Percentiles rank a stretch among this genome's conserved stretches.
These are phyloP conservation scores for Angomonas deanei DNA, from an alignment of 208 protist species.

Conservation along the genomic window DNA sequence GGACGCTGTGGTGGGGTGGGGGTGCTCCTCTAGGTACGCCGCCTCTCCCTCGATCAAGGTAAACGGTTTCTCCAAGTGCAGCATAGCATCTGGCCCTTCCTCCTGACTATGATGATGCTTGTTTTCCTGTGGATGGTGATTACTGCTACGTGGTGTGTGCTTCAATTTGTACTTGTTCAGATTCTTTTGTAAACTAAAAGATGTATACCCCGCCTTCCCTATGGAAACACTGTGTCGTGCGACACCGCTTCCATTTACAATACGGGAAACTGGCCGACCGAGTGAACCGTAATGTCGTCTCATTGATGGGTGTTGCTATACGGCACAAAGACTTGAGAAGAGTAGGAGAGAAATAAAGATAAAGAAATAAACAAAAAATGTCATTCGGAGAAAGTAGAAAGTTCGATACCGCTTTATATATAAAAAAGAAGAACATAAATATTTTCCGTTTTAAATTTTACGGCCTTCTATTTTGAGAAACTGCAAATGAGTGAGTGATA, in stretches of 20 bases:
- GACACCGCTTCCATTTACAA: too few relatives aligned
- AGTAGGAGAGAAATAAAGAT: slow-evolving; percentile 5
- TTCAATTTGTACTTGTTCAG: too few relatives aligned
- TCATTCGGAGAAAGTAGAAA: neutral
- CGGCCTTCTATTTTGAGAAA: slow-evolving; percentile 1
- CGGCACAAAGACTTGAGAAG: neutral
- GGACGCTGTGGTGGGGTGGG: neutral
- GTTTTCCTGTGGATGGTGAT: too few relatives aligned
- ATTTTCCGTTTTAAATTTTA: neutral
- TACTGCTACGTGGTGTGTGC: too few relatives aligned
- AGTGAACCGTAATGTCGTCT: too few relatives aligned
- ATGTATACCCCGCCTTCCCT: too few relatives aligned
- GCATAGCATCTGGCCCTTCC: neutral
- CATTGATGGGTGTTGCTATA: neutral
- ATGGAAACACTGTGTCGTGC: too few relatives aligned
- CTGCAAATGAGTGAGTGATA: neutral
- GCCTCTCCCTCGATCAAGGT: neutral
- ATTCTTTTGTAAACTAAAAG: too few relatives aligned
- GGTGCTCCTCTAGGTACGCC: neutral
- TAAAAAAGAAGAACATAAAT: neutral
- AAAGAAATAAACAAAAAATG: slow-evolving; percentile 3
- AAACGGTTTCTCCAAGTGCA: neutral
- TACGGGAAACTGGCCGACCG: too few relatives aligned
- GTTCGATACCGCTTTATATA: too few relatives aligned
- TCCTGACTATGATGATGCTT: too few relatives aligned